Base-by-base conservation (phyloP, 129 eudicot species). In the Apium graveolens region DNA sequence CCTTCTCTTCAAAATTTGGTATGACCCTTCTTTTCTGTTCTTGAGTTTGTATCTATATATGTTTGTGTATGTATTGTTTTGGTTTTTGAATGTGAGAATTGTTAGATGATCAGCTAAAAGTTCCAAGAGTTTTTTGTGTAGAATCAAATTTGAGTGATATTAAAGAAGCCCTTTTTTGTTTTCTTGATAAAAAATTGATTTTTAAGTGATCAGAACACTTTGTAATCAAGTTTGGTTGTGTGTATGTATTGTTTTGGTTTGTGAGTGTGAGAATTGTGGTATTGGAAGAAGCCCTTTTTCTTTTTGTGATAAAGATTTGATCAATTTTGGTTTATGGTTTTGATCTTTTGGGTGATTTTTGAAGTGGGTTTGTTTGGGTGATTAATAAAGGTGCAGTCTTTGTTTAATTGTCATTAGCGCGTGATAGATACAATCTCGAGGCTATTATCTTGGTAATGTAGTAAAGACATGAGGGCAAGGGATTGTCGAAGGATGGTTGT, bases 1-100 rank as follows among this genome's bases (percentile, higher is more conserved):
- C 88, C 88, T 44, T 70, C 88, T 73, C 86, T 88, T 34, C 87
- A 81, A n/a, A 74, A 85, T 75, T 82, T 81, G 97, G 97, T 92
- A 66, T 60, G 68, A 53, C 69, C 72, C 72, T 16, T 7, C 82
- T 70, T 44, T 44, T 44, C 11, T 18, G 39, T 37, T 20, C 8
- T 41, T n/a, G n/a, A n/a, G n/a, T 39, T 11, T 39, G 24, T n/a
- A 18, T 73, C 3, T 41, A 41, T 60, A 13, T 57, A n/a, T n/a
- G n/a, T n/a, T n/a, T n/a, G 31, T 29, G 44, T 21, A 34, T 70
- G 26, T 18, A 7, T 70, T 70, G 35, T 66, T 66, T 14, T 66
- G 72, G 72, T 66, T 14, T 66, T 0, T 66, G 24, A 31, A 66
- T 66, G 39, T 27, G 72, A 32, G 1, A 68, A 34, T 32, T 69